Percentiles rank a stretch among this genome's conserved stretches.
phyloP scores from a whole-genome alignment of 1,284 basidiomycete species.

The Vanrija pseudolonga region DNA sequence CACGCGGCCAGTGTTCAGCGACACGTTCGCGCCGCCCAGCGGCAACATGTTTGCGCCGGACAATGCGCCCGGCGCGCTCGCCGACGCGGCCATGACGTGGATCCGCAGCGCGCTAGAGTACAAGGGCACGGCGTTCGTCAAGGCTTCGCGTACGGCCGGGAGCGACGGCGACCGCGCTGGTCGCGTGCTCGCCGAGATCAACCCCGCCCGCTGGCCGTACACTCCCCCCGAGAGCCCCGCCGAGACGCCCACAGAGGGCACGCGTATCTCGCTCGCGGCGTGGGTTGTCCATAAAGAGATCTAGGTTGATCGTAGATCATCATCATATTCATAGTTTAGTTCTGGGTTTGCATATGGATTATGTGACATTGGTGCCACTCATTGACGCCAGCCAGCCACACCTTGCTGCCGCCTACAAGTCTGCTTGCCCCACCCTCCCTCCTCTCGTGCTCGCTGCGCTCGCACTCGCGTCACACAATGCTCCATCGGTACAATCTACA shows the following conservation, averaged over 20 bases:
- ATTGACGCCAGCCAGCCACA: too few species aligned
- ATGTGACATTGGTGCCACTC: too few species aligned
- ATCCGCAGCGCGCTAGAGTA: conserved; percentile 33
- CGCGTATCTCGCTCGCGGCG: conserved; percentile 7
- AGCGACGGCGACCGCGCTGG: conserved; percentile 3
- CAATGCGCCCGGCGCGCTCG: conserved; percentile 19
- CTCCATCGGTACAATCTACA: too few species aligned
- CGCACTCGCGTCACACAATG: too few species aligned
- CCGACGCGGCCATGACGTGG: conserved; percentile 31
- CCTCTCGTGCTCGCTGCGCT: too few species aligned
- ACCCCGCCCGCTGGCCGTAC: conserved; percentile 45
- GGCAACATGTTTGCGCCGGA: neutral
- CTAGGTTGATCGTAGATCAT: too few species aligned
- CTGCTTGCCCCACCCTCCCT: too few species aligned
- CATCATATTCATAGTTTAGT: too few species aligned
- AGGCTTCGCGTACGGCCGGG: neutral
- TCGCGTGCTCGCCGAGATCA: neutral
- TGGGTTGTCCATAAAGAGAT: conserved; percentile 9
- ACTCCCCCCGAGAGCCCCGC: conserved; percentile 54
- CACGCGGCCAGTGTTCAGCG: conserved; percentile 6
- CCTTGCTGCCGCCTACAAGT: too few species aligned
- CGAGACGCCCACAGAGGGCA: neutral
- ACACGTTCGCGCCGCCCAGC: neutral
- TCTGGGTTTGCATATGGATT: too few species aligned
- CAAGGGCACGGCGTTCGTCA: conserved; percentile 24